Percentiles rank a stretch among this genome's conserved stretches.
phyloP scores from a whole-genome alignment of 2,329 filamentous ascomycete genomes.

The Periconia digitata region DNA sequence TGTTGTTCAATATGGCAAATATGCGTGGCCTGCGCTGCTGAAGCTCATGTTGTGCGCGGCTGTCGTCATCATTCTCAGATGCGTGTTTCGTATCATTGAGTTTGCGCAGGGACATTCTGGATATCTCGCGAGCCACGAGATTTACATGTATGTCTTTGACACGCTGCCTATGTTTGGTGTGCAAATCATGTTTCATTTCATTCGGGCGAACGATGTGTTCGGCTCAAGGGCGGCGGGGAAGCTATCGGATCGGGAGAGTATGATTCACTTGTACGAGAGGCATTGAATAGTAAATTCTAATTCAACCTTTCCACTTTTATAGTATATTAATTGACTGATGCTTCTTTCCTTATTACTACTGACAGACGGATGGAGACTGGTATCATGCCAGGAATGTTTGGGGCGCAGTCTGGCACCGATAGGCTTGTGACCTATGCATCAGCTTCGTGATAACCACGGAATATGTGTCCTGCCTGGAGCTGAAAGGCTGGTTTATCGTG shows the following conservation, averaged over 20 bases:
- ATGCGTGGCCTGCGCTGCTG: constrained; percentile 43
- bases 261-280: constrained; percentile 20
- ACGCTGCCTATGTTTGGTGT: constrained; percentile 47
- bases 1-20: constrained; percentile 32
- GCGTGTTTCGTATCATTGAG: constrained; percentile 52
- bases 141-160: constrained; percentile 51
- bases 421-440: too few relatives aligned
- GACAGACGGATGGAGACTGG: too few relatives aligned
- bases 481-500: too few relatives aligned
- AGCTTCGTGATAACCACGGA: too few relatives aligned
- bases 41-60: constrained; percentile 47
- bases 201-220: constrained; percentile 21
- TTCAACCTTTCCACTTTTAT: too few relatives aligned
- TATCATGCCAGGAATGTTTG: too few relatives aligned
- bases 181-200: constrained; percentile 37
- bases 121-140: constrained; percentile 47
- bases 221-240: constrained; percentile 10
- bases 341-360: too few relatives aligned
- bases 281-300: neutral
- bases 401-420: too few relatives aligned
- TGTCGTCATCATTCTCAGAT: constrained; percentile 52
- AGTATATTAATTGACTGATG: too few relatives aligned
- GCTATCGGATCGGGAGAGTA: constrained; percentile 17
- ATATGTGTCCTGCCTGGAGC: too few relatives aligned
- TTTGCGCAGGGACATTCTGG: constrained; percentile 50